These are phyloP conservation scores for Opeltia flavorubescens DNA, from an alignment of 495 filamentous ascomycete species.

Conservation along the genomic window DNA sequence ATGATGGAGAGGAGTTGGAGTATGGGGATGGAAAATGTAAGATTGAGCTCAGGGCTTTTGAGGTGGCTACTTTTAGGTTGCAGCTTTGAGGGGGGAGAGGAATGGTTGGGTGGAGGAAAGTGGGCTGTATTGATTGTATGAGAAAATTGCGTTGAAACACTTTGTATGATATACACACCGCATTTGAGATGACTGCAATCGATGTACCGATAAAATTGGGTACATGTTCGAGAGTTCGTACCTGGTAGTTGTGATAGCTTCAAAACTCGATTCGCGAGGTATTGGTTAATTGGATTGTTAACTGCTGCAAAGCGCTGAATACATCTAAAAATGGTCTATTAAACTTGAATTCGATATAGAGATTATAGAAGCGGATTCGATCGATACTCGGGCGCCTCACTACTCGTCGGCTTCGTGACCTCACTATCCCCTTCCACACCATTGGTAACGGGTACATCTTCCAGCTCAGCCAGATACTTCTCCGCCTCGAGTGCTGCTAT, in stretches of 20 bases:
- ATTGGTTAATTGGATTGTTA: not conserved
- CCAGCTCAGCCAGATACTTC: slow-evolving; percentile 70
- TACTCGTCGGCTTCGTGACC: slow-evolving; percentile 18
- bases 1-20: slow-evolving; percentile 39
- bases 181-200: too few species aligned
- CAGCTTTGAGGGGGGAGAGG: slow-evolving; percentile 35
- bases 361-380: slow-evolving; percentile 44
- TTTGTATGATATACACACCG: too few species aligned
- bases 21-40: slow-evolving; percentile 28
- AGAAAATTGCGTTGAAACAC: too few species aligned
- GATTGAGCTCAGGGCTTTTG: slow-evolving; percentile 68
- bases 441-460: slow-evolving; percentile 30
- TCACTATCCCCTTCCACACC: slow-evolving; percentile 14
- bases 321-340: not conserved
- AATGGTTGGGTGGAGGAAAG: too few species aligned
- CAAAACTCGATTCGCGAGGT: not conserved
- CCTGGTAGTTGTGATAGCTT: not conserved
- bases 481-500: slow-evolving; percentile 91
- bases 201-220: too few species aligned
- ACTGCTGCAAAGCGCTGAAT: not conserved
- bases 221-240: too few species aligned
- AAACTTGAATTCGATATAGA: not conserved
- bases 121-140: too few species aligned
- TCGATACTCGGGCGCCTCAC: slow-evolving; percentile 44
- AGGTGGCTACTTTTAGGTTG: slow-evolving; percentile 75